These are phyloP conservation scores for Escallonia herrerae DNA, from an alignment of 129 eudicot species.

Conservation along the genomic window DNA sequence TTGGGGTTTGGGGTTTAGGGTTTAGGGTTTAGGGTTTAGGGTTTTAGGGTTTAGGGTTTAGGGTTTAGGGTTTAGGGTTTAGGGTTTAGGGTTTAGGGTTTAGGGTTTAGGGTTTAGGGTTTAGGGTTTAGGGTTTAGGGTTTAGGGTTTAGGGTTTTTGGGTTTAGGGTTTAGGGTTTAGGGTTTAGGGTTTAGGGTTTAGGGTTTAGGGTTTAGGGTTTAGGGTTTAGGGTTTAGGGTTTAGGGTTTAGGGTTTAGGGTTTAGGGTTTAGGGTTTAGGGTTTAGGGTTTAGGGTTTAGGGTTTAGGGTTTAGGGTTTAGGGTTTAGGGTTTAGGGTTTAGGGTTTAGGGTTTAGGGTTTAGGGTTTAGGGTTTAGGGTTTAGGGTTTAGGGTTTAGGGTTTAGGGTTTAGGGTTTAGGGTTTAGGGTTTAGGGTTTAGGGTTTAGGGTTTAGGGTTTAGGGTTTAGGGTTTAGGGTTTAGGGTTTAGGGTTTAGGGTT, in stretches of 20 bases:
- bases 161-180: neutral
- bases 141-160: neutral
- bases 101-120: neutral
- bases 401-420: neutral
- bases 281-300: neutral
- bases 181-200: neutral
- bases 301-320: neutral
- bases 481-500: neutral
- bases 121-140: neutral
- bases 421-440: neutral
- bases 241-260: neutral
- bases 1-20: conserved; percentile 18
- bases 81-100: neutral
- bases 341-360: neutral
- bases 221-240: neutral
- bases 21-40: neutral
- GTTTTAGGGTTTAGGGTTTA: neutral
- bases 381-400: neutral
- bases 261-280: neutral
- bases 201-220: neutral
- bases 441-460: neutral
- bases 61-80: neutral
- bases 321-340: neutral
- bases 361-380: neutral
- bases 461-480: neutral